A percentile compares a stretch with the other conserved stretches of the same genome.
Conservation (phyloP, 306 rosid genomes). For the Vigna radiata region DNA sequence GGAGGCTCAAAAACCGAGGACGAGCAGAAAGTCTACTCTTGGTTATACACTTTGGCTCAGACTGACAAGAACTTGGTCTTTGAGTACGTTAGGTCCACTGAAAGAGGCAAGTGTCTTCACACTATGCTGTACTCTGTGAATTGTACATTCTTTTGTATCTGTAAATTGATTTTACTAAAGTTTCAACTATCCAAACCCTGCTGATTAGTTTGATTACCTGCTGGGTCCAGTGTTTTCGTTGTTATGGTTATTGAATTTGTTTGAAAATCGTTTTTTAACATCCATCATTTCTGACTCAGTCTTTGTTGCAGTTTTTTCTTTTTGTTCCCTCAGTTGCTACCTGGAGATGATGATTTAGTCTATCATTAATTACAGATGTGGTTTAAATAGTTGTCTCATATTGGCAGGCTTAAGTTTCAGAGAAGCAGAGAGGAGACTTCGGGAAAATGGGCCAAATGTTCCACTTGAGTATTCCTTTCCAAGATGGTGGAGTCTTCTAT, state of each 20-base stretch:
- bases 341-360: too few relatives aligned
- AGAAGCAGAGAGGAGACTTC: conserved; percentile 79
- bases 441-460: conserved; percentile 80
- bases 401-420: conserved; percentile 75
- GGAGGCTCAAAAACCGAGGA: conserved; percentile 73
- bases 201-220: neutral
- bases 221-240: neutral
- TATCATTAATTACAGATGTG: too few relatives aligned
- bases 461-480: conserved; percentile 69
- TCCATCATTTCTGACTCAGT: too few relatives aligned
- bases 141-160: neutral
- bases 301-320: too few relatives aligned
- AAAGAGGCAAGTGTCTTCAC: conserved; percentile 63
- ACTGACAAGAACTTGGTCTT: conserved; percentile 68
- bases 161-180: too few relatives aligned
- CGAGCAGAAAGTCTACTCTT: conserved; percentile 76
- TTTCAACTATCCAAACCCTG: too few relatives aligned
- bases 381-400: neutral
- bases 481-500: conserved; percentile 77
- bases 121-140: neutral
- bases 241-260: neutral
- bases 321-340: too few relatives aligned
- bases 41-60: conserved; percentile 79
- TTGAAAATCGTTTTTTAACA: too few relatives aligned
- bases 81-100: conserved; percentile 86